A percentile compares a stretch with the other conserved stretches of the same genome.
Conservation (phyloP, 495 filamentous ascomycete species). For the Aspergillus biplanus region DNA sequence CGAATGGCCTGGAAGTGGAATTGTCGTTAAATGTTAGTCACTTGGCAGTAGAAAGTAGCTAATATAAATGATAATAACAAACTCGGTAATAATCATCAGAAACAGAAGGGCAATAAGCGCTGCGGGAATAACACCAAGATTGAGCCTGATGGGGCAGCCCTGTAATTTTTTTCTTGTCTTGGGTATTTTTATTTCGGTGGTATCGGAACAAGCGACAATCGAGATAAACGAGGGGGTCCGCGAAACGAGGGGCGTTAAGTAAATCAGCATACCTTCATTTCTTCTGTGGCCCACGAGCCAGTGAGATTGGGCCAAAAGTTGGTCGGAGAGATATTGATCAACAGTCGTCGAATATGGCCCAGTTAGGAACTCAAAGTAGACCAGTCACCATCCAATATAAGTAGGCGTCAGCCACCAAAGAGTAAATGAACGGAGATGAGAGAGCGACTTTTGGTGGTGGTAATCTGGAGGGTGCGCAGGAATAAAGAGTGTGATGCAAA, state of each 20-base stretch:
- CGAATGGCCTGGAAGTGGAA: constrained; percentile 64
- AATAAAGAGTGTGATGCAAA: constrained; percentile 17
- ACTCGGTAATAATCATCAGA: constrained; percentile 2
- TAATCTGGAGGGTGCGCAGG: neutral
- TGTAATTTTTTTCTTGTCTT: constrained; percentile 23
- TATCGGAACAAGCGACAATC: constrained; percentile 24
- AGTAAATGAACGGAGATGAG: constrained; percentile 18
- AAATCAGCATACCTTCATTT: constrained; percentile 32
- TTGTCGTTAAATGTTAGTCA: constrained; percentile 19
- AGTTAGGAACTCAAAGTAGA: constrained; percentile 12
- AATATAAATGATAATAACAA: neutral
- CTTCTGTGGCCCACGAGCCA: constrained; percentile 16
- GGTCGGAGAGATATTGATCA: too few species aligned
- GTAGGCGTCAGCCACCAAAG: constrained; percentile 35
- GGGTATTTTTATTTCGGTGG: constrained; percentile 3
- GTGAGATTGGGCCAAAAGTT: neutral
- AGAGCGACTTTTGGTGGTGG: constrained; percentile 1
- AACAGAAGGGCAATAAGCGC: constrained; percentile 5
- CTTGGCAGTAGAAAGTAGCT: constrained; percentile 20
- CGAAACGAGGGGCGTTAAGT: constrained; percentile 14
- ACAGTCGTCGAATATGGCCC: neutral
- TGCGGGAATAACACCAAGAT: constrained; percentile 1
- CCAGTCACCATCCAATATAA: constrained; percentile 42
- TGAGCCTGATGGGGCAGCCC: constrained; percentile 1
- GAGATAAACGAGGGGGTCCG: constrained; percentile 25